Evolutionary conservation across 225 moss, liverwort and hornwort genomes (phyloP), one percentile per base, ranked within the genome.

Genomic region (Pseudoscleropodium purum): DNA sequence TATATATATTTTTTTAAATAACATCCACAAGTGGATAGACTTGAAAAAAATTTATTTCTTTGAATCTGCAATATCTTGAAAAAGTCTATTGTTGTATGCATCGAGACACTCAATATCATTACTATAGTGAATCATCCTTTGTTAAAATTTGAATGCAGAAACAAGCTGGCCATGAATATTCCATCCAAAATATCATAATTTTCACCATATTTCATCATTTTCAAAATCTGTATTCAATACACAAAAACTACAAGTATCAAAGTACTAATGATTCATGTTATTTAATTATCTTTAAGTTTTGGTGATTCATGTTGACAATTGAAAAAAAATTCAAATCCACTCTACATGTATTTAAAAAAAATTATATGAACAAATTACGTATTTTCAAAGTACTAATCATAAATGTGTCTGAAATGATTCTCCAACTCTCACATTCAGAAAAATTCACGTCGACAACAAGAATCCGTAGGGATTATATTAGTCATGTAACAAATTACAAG

Each of bases 1-100:
- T n/a, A n/a, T n/a, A n/a, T n/a, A n/a, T n/a, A n/a, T n/a, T n/a
- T n/a, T n/a, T n/a, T n/a, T n/a, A n/a, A n/a, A 57, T 7, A 10
- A 25, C 2, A 7, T 27, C 3, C 5, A 18, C 0, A 12, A 1
- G 39, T 3, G 4, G 5, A 39, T 18, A n/a, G 18, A 79, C 27
- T 57, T n/a, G 7, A 18, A 27, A 56, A 54, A 54, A 36, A 16
- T 18, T 27, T 39, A 8, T 27, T 59, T 8, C 8, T 59, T 59
- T 12, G 5, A 39, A 80, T 18, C 2, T n/a, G 17, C 11, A n/a
- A n/a, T 11, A 25, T 57, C 8, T 59, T 23, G 24, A 24, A 23
- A n/a, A 27, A 27, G 3, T 57, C 5, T 57, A 7, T n/a, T n/a
- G 7, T n/a, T 79, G 7, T 10, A 11, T 57, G 79, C n/a, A 37